Base-by-base conservation (phyloP, 1,139 yeast genomes). In the Schizosaccharomyces versatilis region DNA sequence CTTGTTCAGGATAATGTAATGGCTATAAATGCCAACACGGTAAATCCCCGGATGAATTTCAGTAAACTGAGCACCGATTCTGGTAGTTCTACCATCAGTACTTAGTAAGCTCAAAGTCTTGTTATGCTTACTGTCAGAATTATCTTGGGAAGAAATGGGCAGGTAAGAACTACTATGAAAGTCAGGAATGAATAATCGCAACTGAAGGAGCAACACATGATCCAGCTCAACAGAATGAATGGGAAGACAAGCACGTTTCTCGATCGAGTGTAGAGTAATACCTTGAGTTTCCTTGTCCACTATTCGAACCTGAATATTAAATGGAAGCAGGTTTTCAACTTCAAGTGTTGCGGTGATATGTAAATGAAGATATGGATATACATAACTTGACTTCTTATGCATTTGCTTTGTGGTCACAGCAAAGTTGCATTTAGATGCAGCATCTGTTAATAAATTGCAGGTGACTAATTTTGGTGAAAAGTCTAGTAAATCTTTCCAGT, bases 341-440 rank as follows among this genome's bases (percentile, higher is more conserved):
- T 84, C 85, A 42, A 93, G 69, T 0, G 98, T 97, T 0, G 98
- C 88, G 0, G 94, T 80, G 24, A 93, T 69, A 1, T 80, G 75
- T 47, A 90, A 68, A 9, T 73, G 76, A 84, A 90, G 76, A 62
- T 84, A 94, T 0, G 98, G 98, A 62, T 85, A 93, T 0, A 84
- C 75, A 58, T 74, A 73, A 0, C 85, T 76, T 47, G 86, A 70
- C 0, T 19, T 17, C n/a, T 86, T 88, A 59, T 83, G 90, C 32
- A 7, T 44, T 10, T 24, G 32, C 6, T 19, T 36, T 19, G 49
- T 36, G n/a, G 10, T 44, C 12, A n/a, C 49, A 8, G 49, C 49
- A 24, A 44, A 44, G 8, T 36, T 32, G 32, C 49, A 44, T n/a
- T n/a, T n/a, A 32, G 49, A 36, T 10, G 32, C 38, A 10, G 19